These are phyloP conservation scores for Xylaria palmicola DNA, from an alignment of 495 filamentous ascomycete genomes.

Conservation along the genomic window DNA sequence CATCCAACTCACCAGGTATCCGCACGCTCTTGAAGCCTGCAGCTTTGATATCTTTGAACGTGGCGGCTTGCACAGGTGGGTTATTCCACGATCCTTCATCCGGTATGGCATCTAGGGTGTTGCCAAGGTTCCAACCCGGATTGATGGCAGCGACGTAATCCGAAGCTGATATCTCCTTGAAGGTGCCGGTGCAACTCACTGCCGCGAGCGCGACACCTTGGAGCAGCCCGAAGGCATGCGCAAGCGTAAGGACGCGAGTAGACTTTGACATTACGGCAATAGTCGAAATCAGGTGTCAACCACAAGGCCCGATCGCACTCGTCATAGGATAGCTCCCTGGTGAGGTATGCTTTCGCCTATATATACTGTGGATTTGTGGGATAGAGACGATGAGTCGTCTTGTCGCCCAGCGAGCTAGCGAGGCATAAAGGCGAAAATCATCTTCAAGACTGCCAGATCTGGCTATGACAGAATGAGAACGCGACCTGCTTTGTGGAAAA, in stretches of 20 bases:
- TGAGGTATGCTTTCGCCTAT: not conserved
- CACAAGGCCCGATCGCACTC: not conserved
- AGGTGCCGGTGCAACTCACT: constrained; percentile 1
- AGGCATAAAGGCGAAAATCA: not conserved
- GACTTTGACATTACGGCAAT: not conserved
- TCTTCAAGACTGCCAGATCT: not conserved
- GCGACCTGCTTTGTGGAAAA: constrained; percentile 8
- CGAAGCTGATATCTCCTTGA: constrained; percentile 14
- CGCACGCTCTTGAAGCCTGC: constrained; percentile 60
- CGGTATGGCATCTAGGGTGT: constrained; percentile 59
- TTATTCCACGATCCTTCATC: constrained; percentile 63
- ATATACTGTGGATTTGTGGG: not conserved
- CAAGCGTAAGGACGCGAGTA: not conserved
- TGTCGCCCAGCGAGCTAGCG: not conserved
- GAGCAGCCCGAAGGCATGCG: constrained; percentile 6
- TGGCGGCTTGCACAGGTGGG: constrained; percentile 44
- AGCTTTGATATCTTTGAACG: constrained; percentile 52
- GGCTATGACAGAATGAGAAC: not conserved
- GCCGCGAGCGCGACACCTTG: not conserved
- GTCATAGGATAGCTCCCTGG: not conserved
- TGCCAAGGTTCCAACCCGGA: constrained; percentile 59
- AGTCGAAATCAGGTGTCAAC: not conserved
- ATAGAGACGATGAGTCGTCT: not conserved
- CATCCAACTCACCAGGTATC: constrained; percentile 48
- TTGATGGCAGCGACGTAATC: constrained; percentile 56